A percentile compares a stretch with the other conserved stretches of the same genome.
Conservation (phyloP, 2,329 filamentous ascomycete species). For the Claviceps digitariae region DNA sequence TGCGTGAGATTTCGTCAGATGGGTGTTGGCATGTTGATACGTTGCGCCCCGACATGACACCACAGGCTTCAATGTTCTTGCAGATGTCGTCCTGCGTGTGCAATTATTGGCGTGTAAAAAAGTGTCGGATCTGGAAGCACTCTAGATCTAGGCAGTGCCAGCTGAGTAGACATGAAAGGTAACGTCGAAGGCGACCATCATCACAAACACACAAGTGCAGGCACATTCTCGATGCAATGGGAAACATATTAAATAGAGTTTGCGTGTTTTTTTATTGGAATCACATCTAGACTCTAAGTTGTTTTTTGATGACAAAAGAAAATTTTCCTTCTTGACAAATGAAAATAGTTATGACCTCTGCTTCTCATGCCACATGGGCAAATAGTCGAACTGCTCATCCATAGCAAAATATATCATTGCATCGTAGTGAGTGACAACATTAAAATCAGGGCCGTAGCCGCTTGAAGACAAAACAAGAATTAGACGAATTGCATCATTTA, state of each 20-base stretch:
- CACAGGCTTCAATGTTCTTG: no score
- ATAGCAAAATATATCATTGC: conserved; percentile 29
- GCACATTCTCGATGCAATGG: no score
- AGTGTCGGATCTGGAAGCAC: no score
- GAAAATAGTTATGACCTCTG: conserved; percentile 11
- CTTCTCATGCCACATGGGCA: conserved; percentile 26
- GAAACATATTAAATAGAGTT: background rate
- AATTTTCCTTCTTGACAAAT: conserved; percentile 23
- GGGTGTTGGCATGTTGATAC: no score
- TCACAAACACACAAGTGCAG: no score
- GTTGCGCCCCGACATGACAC: no score
- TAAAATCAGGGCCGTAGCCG: conserved; percentile 12
- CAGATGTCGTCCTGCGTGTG: no score
- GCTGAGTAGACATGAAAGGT: no score
- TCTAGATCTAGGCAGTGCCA: no score
- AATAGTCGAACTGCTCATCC: conserved; percentile 27
- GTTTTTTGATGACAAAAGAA: conserved; percentile 19
- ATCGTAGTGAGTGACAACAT: conserved; percentile 31
- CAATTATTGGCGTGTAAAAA: no score
- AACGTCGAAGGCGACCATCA: no score
- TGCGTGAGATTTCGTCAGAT: no score
- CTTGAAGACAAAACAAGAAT: conserved; percentile 13
- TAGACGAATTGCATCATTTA: conserved; percentile 30
- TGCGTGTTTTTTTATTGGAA: conserved; percentile 10
- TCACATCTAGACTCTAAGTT: conserved; percentile 35